Evolutionary conservation across 345 rosid species (phyloP), one percentile per base, ranked within the genome.

Genomic region (Brassica carinata): DNA sequence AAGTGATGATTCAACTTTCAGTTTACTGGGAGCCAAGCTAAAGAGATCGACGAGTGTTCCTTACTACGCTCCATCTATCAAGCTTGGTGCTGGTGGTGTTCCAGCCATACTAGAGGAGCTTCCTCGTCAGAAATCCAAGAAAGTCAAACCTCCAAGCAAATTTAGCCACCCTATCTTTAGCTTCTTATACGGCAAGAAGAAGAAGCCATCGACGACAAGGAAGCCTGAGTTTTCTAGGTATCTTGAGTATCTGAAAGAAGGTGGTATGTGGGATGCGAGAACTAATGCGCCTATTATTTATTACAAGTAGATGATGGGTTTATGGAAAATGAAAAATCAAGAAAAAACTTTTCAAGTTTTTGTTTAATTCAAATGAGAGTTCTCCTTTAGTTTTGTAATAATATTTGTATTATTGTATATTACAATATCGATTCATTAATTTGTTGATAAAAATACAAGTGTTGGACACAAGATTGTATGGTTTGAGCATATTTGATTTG

Each of bases 261-360:
- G 85, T 79, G 85, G 85, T 7, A 75, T 77, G 67, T 93, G 98
- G 97, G 93, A 90, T 79, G 31, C 29, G 0, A 83, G 77, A 34
- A 78, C 89, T 26, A 89, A 86, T 75, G 67, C 70, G 36, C 92
- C 96, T 30, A 86, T 90, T 8, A 81, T 91, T 0, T 74, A 89
- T 62, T 88, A 77, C 67, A 87, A 84, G 71, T 89, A 81, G 69
- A 29, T 9, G 33, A 23, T 59, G 48, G 40, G 3, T 19, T 13
- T 38, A 57, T 27, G 2, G 13, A 64, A 45, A 2, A 11, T 10
- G 13, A 19, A 2, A 57, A 57, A 26, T 30, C 63, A 65, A 64
- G 5, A 65, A 62, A 26, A 19, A 5, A 13, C 34, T n/a, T 29
- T 8, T 51, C 11, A 51, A 30, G 27, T 27, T 14, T 64, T 65